Conservation (phyloP, 805 yeast species). For the Hanseniaspora nectarophila region DNA sequence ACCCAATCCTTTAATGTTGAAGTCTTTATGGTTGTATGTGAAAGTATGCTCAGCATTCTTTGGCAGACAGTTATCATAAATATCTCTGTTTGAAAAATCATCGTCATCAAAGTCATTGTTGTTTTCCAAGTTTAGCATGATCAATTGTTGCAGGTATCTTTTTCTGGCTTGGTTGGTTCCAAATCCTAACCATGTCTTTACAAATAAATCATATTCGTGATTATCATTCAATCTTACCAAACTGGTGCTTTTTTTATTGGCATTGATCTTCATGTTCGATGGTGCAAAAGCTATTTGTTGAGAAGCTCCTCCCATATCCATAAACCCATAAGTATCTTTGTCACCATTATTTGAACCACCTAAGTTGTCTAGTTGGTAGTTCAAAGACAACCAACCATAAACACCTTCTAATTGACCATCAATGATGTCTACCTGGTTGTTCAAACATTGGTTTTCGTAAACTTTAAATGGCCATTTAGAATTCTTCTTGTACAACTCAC, state of each 20-base stretch:
- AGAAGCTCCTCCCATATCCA: conserved; percentile 99
- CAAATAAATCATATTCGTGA: conserved; percentile 58
- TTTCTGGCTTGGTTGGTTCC: conserved; percentile 91
- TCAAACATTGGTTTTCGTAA: conserved; percentile 42
- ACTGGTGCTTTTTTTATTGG: conserved; percentile 64
- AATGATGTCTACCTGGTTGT: conserved; percentile 64
- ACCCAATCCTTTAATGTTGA: conserved; percentile 62
- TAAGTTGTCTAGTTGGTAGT: conserved; percentile 63
- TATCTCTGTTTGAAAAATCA: conserved; percentile 28
- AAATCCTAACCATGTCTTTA: conserved; percentile 93
- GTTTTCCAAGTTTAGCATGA: conserved; percentile 39
- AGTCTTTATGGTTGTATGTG: conserved; percentile 34
- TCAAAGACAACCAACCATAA: conserved; percentile 90
- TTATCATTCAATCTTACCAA: conserved; percentile 52
- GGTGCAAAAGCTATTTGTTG: conserved; percentile 94
- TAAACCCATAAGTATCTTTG: conserved; percentile 64
- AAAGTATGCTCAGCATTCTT: conserved; percentile 42
- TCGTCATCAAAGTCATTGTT: conserved; percentile 38
- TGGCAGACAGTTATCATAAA: conserved; percentile 76
- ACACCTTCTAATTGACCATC: conserved; percentile 93
- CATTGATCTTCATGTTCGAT: conserved; percentile 41
- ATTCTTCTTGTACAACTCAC: conserved; percentile 14
- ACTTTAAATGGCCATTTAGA: conserved; percentile 27
- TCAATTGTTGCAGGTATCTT: conserved; percentile 51
- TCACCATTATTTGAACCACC: conserved; percentile 22